Percentiles rank a stretch among this genome's conserved stretches.
These are phyloP conservation scores for Boletus barrowsii DNA, from an alignment of 768 basidiomycete species.

Conservation along the genomic window DNA sequence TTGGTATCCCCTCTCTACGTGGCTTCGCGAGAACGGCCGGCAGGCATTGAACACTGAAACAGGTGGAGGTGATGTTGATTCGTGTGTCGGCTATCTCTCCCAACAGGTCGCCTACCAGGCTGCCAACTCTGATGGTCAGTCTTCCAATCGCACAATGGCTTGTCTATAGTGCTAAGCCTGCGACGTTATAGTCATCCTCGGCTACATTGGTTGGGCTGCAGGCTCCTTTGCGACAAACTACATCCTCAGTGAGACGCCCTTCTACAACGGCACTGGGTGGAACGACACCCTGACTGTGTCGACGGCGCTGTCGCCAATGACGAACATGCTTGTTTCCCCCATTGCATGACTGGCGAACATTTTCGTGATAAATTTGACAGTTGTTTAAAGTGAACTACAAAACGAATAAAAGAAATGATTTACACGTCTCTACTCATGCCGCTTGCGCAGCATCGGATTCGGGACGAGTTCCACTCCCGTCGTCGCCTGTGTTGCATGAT, in stretches of 20 bases:
- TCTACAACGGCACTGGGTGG: conserved; percentile 31
- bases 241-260: conserved; percentile 34
- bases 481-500: too few relatives aligned
- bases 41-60: conserved; percentile 62
- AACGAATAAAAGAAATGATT: too few relatives aligned
- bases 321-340: too few relatives aligned
- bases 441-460: too few relatives aligned
- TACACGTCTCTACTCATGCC: too few relatives aligned
- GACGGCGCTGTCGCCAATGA: conserved; percentile 25
- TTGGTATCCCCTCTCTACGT: conserved; percentile 46
- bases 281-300: conserved; percentile 37
- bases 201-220: conserved; percentile 59
- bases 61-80: conserved; percentile 52
- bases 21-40: conserved; percentile 47
- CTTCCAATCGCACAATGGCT: too few relatives aligned
- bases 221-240: conserved; percentile 47
- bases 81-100: conserved; percentile 44
- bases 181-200: conserved; percentile 40
- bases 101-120: conserved; percentile 47
- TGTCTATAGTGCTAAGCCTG: background rate
- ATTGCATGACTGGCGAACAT: too few relatives aligned
- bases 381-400: too few relatives aligned
- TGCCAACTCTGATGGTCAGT: conserved; percentile 46
- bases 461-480: too few relatives aligned
- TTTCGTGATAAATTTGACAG: too few relatives aligned